A percentile compares a stretch with the other conserved stretches of the same genome.
phyloP scores from a whole-genome alignment of 345 rosid genomes.

The Dimocarpus longan region DNA sequence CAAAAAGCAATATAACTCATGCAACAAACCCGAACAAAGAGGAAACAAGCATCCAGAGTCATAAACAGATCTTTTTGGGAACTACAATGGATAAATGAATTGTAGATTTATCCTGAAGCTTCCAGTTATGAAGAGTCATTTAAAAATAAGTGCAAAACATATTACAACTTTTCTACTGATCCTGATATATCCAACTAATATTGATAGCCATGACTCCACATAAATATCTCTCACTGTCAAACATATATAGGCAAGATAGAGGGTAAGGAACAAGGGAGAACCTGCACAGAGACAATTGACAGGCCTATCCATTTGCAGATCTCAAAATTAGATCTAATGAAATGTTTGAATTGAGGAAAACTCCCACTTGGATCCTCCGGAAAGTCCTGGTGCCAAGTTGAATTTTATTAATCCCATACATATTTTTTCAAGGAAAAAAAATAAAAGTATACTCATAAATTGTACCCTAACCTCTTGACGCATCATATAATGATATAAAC shows the following conservation, averaged over 20 bases:
- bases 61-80: background rate
- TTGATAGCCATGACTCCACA: background rate
- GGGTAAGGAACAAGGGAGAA: constrained; percentile 25
- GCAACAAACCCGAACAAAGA: background rate
- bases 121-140: background rate
- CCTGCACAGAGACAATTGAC: constrained; percentile 71
- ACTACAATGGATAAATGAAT: background rate
- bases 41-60: background rate
- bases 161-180: background rate
- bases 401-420: constrained; percentile 8
- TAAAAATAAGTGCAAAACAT: background rate
- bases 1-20: background rate
- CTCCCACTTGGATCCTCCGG: constrained; percentile 85
- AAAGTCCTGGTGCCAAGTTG: constrained; percentile 61
- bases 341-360: constrained; percentile 60
- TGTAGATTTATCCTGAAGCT: background rate
- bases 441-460: background rate
- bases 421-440: background rate
- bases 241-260: background rate
- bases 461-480: background rate
- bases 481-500: background rate
- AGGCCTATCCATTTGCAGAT: constrained; percentile 91
- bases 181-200: background rate
- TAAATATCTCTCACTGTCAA: background rate
- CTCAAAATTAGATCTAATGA: constrained; percentile 64